Evolutionary conservation across 176 grass and related monocot genomes (phyloP).

Genomic region (Oryza nivara): DNA sequence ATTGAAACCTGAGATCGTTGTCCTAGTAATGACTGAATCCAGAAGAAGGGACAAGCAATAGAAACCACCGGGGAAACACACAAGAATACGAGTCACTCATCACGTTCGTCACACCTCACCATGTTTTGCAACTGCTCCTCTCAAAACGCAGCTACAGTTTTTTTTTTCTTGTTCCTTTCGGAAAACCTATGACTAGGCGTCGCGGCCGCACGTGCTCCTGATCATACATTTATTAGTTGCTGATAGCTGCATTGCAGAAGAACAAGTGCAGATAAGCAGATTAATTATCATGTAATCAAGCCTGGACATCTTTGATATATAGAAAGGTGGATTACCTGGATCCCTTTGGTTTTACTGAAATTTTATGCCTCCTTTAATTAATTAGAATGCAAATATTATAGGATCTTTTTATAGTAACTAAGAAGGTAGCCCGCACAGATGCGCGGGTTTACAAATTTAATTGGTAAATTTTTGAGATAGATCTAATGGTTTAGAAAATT

Average conservation of each 20-base stretch:
- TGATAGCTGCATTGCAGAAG: background rate
- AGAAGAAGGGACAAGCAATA: slow-evolving; percentile 12
- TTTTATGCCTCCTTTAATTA: too few relatives aligned
- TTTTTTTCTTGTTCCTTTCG: background rate
- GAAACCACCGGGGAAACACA: slow-evolving; percentile 10
- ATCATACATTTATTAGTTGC: background rate
- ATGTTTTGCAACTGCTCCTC: slow-evolving; percentile 36
- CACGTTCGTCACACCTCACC: slow-evolving; percentile 12
- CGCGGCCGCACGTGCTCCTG: background rate
- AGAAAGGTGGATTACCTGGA: background rate
- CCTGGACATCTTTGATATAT: background rate
- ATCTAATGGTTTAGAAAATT: too few relatives aligned
- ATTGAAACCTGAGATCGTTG: too few relatives aligned
- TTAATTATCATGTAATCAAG: background rate
- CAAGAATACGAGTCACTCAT: slow-evolving; percentile 32
- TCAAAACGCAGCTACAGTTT: background rate
- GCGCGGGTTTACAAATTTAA: too few relatives aligned
- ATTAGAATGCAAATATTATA: too few relatives aligned
- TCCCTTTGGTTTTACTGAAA: background rate
- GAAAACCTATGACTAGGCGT: background rate
- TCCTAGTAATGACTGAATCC: background rate
- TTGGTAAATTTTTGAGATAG: too few relatives aligned
- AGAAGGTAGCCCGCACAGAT: too few relatives aligned
- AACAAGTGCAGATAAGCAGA: background rate
- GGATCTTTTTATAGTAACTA: too few relatives aligned